Conservation (phyloP, 202 grass and related monocot genomes). For the Setaria italica region DNA sequence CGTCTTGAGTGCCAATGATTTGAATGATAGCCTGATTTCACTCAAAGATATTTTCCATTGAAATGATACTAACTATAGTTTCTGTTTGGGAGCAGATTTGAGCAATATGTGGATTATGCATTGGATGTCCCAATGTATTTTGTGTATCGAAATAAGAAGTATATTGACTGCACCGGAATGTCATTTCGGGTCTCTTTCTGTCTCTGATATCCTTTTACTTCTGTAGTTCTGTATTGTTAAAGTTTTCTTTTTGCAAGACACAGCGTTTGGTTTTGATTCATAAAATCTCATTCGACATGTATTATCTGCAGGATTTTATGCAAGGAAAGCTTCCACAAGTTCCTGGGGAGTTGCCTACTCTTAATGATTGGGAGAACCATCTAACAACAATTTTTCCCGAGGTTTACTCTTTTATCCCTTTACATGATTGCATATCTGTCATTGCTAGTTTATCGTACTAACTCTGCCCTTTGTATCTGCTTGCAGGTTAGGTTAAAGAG, state of each 20-base stretch:
- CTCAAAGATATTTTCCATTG: constrained; percentile 5
- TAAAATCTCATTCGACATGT: constrained; percentile 41
- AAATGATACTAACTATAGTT: constrained; percentile 39
- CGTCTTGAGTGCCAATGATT: neutral
- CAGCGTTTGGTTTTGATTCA: constrained; percentile 16
- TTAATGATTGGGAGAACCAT: constrained; percentile 99
- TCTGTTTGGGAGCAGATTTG: constrained; percentile 70
- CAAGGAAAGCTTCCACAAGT: constrained; percentile 79
- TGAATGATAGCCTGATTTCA: constrained; percentile 24
- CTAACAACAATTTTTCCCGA: constrained; percentile 99
- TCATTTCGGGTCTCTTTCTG: constrained; percentile 84
- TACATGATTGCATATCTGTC: constrained; percentile 19
- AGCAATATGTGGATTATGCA: constrained; percentile 92
- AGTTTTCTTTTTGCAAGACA: neutral
- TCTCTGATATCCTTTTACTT: constrained; percentile 37
- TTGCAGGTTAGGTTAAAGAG: constrained; percentile 96
- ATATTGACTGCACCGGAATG: constrained; percentile 92
- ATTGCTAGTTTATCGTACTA: constrained; percentile 1
- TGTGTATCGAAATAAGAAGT: constrained; percentile 92
- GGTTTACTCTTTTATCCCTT: constrained; percentile 51
- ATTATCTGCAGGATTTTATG: constrained; percentile 93
- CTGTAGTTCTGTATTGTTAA: constrained; percentile 23
- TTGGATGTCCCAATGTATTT: constrained; percentile 99
- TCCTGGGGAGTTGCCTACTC: constrained; percentile 86
- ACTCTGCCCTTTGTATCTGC: constrained; percentile 26